Evolutionary conservation across 805 yeast species (phyloP).

Genomic region (Clavispora vitiphila): DNA sequence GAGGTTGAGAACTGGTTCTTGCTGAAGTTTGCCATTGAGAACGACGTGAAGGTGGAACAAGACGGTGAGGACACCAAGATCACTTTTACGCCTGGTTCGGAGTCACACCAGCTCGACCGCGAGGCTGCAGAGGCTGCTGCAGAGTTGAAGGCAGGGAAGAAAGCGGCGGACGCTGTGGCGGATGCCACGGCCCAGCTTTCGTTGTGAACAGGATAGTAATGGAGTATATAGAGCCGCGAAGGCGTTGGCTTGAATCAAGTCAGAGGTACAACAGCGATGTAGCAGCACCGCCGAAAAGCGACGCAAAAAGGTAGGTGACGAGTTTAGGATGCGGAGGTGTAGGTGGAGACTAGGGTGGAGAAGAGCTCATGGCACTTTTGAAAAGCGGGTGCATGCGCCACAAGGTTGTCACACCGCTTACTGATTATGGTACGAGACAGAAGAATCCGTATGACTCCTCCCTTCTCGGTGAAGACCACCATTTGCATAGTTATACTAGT

Average conservation of each 20-base stretch:
- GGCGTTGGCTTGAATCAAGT: background rate
- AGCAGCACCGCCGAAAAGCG: too few relatives aligned
- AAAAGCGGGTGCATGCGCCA: too few relatives aligned
- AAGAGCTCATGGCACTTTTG: too few relatives aligned
- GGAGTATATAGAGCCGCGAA: background rate
- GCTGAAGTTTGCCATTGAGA: slow-evolving; percentile 64
- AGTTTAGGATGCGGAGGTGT: too few relatives aligned
- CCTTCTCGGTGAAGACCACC: too few relatives aligned
- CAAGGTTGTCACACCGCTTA: too few relatives aligned
- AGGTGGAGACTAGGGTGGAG: too few relatives aligned
- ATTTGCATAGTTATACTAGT: too few relatives aligned
- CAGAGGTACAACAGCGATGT: background rate
- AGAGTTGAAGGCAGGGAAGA: slow-evolving; percentile 9
- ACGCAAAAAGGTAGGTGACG: too few relatives aligned
- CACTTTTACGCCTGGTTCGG: slow-evolving; percentile 40
- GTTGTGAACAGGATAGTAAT: background rate
- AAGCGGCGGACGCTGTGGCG: slow-evolving; percentile 41
- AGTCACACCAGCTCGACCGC: slow-evolving; percentile 39
- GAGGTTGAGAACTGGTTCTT: slow-evolving; percentile 77
- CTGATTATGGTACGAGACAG: too few relatives aligned
- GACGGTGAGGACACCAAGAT: slow-evolving; percentile 38
- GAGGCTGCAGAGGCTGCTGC: slow-evolving; percentile 22
- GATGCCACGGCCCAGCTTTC: background rate
- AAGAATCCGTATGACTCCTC: too few relatives aligned
- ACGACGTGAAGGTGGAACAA: slow-evolving; percentile 42